phyloP scores from a whole-genome alignment of 371 early-diverging fungal genomes.

The Mucor lusitanicus region DNA sequence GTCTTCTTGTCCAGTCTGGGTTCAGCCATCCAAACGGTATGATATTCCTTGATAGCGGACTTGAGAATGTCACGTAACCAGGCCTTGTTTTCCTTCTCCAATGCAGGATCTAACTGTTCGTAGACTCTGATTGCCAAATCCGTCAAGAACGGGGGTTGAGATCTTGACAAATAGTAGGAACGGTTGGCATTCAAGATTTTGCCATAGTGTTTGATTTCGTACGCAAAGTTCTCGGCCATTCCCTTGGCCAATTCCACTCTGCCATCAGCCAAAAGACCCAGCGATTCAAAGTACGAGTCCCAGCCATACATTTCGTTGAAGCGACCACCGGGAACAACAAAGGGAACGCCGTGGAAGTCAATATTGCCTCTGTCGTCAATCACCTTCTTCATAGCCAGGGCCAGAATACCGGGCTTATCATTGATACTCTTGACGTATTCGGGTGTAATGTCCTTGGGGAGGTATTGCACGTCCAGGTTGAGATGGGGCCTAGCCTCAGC shows the following conservation, averaged over 20 bases:
- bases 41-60: conserved; percentile 90
- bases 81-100: conserved; percentile 56
- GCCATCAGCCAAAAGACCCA: conserved; percentile 86
- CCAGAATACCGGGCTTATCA: conserved; percentile 83
- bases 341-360: conserved; percentile 76
- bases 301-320: conserved; percentile 99
- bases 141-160: conserved; percentile 95
- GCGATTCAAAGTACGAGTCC: conserved; percentile 92
- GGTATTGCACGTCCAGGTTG: conserved; percentile 73
- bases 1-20: conserved; percentile 76
- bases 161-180: conserved; percentile 93
- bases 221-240: conserved; percentile 95
- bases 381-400: conserved; percentile 70
- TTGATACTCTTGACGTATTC: conserved; percentile 88
- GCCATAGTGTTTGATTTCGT: conserved; percentile 93
- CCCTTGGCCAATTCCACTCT: conserved; percentile 77
- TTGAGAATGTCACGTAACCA: conserved; percentile 75
- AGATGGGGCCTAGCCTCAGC: conserved; percentile 64
- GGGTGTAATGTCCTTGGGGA: conserved; percentile 86
- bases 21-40: conserved; percentile 82
- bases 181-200: conserved; percentile 96
- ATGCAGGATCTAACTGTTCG: conserved; percentile 46
- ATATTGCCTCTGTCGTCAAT: conserved; percentile 52
- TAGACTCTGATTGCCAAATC: conserved; percentile 87
- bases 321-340: conserved; percentile 94